These are phyloP conservation scores for Phytophthora pluvialis DNA, from an alignment of 352 stramenopile species.

Conservation along the genomic window DNA sequence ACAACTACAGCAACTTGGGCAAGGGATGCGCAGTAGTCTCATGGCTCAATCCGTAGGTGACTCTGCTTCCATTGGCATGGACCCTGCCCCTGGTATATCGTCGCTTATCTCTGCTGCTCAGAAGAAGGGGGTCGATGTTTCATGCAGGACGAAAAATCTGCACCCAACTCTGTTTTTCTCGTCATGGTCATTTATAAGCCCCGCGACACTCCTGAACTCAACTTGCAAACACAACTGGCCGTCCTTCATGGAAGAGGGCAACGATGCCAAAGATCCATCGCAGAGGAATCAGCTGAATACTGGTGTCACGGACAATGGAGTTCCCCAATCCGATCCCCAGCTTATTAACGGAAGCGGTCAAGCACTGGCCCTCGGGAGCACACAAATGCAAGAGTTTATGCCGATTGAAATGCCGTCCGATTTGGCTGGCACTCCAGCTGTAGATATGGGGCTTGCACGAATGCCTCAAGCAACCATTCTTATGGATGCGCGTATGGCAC, in stretches of 20 bases:
- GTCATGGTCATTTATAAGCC: slow-evolving; percentile 81
- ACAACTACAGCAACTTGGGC: slow-evolving; percentile 35
- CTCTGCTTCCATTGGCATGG: slow-evolving; percentile 1
- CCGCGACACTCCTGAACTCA: slow-evolving; percentile 57
- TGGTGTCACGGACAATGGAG: background rate
- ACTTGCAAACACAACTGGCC: slow-evolving; percentile 89
- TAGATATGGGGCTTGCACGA: slow-evolving; percentile 3
- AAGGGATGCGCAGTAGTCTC: slow-evolving; percentile 6
- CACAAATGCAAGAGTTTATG: slow-evolving; percentile 23
- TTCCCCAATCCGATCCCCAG: background rate
- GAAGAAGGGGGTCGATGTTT: slow-evolving; percentile 24
- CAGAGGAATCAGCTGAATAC: slow-evolving; percentile 18
- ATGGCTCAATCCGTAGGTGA: slow-evolving; percentile 1
- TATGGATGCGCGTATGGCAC: slow-evolving; percentile 15
- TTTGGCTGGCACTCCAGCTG: background rate
- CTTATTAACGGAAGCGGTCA: background rate
- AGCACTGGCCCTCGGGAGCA: background rate
- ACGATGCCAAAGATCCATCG: slow-evolving; percentile 37
- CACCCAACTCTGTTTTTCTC: slow-evolving; percentile 88
- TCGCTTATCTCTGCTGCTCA: slow-evolving; percentile 7
- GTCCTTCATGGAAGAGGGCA: slow-evolving; percentile 64
- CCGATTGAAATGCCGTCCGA: slow-evolving; percentile 31
- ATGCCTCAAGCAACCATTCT: slow-evolving; percentile 17
- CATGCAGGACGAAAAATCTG: slow-evolving; percentile 66
- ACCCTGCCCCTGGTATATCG: slow-evolving; percentile 2